A percentile compares a stretch with the other conserved stretches of the same genome.
phyloP scores from a whole-genome alignment of 768 basidiomycete genomes.

The Tephrocybe sp. region DNA sequence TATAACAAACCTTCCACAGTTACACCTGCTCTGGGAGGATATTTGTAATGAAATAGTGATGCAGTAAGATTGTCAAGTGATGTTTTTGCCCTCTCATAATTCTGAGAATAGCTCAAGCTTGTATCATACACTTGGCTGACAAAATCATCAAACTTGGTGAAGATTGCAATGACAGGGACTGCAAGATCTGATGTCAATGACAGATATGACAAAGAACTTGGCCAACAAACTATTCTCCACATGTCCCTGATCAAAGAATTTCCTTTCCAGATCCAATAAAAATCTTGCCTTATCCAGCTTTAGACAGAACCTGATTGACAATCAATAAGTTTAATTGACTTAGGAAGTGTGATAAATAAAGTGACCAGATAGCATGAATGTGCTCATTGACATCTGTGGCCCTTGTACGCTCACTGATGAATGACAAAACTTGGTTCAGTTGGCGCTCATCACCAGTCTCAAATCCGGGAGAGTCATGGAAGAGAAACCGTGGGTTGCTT shows the following conservation, averaged over 20 bases:
- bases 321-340: not conserved
- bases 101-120: not conserved
- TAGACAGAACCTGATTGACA: not conserved
- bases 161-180: constrained; percentile 2
- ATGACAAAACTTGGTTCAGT: not conserved
- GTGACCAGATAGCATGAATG: not conserved
- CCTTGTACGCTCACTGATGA: not conserved
- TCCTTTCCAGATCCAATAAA: not conserved
- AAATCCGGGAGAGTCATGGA: constrained; percentile 26
- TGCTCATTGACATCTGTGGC: not conserved
- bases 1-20: not conserved
- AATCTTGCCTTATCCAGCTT: not conserved
- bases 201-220: not conserved
- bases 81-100: not conserved
- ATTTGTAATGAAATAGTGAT: not conserved
- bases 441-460: constrained; percentile 14
- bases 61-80: not conserved
- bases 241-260: not conserved
- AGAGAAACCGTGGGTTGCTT: constrained; percentile 22
- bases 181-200: not conserved
- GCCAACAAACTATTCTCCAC: not conserved
- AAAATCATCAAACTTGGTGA: constrained; percentile 2
- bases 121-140: not conserved
- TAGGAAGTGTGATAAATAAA: not conserved
- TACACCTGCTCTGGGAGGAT: not conserved